A percentile compares a stretch with the other conserved stretches of the same genome.
Evolutionary conservation across 116 monocot species (phyloP).

Genomic region (Zostera marina): DNA sequence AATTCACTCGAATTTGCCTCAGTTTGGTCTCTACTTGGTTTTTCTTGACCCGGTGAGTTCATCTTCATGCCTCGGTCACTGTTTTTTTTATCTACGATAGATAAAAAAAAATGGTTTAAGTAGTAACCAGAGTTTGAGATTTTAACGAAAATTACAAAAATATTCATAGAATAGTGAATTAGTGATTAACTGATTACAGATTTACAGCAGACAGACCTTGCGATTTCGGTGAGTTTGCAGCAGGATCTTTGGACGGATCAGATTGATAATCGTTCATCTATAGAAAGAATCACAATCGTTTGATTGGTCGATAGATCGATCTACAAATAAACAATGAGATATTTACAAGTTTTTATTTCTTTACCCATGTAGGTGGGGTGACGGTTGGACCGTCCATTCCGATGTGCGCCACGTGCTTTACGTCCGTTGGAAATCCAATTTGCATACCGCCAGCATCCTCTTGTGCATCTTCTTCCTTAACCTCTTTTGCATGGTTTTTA

Average conservation of each 20-base stretch:
- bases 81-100: slow-evolving; percentile 1
- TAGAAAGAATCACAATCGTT: background rate
- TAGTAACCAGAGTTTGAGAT: too few relatives aligned
- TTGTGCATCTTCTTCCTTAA: slow-evolving; percentile 5
- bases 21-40: background rate
- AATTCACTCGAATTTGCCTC: slow-evolving; percentile 1
- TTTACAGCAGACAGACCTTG: too few relatives aligned
- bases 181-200: too few relatives aligned
- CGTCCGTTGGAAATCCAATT: slow-evolving; percentile 66
- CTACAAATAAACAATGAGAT: background rate
- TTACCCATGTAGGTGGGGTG: slow-evolving; percentile 25
- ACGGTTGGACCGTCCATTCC: slow-evolving; percentile 45
- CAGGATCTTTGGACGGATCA: slow-evolving; percentile 10
- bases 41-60: slow-evolving; percentile 2
- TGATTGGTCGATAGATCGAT: background rate
- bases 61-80: background rate
- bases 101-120: too few relatives aligned
- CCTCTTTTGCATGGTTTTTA: background rate
- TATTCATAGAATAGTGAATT: too few relatives aligned
- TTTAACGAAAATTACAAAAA: too few relatives aligned
- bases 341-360: background rate
- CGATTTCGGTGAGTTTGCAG: background rate
- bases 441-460: slow-evolving; percentile 48
- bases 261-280: slow-evolving; percentile 41
- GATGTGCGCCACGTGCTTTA: slow-evolving; percentile 77